Evolutionary conservation across 2,329 filamentous ascomycete genomes (phyloP).

Genomic region (Fusarium sp.): DNA sequence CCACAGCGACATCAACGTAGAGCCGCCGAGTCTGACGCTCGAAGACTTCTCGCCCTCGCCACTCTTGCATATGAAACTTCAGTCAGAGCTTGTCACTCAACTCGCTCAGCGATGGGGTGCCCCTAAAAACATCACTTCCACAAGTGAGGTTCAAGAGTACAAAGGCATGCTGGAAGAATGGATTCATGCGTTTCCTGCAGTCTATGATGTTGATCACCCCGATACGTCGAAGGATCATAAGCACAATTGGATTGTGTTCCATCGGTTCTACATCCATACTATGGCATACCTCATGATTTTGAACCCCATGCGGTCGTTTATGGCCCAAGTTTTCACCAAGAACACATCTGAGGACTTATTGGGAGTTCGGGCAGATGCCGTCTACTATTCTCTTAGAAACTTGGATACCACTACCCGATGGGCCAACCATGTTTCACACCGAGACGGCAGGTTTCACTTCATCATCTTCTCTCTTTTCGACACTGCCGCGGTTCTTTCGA

Average conservation of each 20-base stretch:
- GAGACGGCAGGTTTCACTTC: slow-evolving; percentile 66
- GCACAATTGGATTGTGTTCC: slow-evolving; percentile 60
- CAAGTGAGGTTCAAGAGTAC: slow-evolving; percentile 53
- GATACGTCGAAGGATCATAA: slow-evolving; percentile 59
- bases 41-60: slow-evolving; percentile 54
- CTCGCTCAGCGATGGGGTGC: slow-evolving; percentile 51
- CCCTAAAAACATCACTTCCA: slow-evolving; percentile 47
- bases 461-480: slow-evolving; percentile 68
- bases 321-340: slow-evolving; percentile 56
- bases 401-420: slow-evolving; percentile 59
- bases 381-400: slow-evolving; percentile 61
- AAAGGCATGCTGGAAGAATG: slow-evolving; percentile 57
- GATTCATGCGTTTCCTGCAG: slow-evolving; percentile 59
- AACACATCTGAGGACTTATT: slow-evolving; percentile 52
- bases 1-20: slow-evolving; percentile 52
- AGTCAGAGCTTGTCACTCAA: slow-evolving; percentile 52
- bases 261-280: slow-evolving; percentile 62
- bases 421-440: slow-evolving; percentile 60
- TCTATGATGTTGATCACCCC: slow-evolving; percentile 57
- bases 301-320: slow-evolving; percentile 63
- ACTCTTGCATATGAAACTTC: slow-evolving; percentile 55
- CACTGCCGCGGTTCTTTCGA: slow-evolving; percentile 64
- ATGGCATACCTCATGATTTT: slow-evolving; percentile 63
- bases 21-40: slow-evolving; percentile 53
- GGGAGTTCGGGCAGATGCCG: slow-evolving; percentile 56